Base-by-base conservation (phyloP, 2,329 filamentous ascomycete genomes). In the Cytospora leucostoma region DNA sequence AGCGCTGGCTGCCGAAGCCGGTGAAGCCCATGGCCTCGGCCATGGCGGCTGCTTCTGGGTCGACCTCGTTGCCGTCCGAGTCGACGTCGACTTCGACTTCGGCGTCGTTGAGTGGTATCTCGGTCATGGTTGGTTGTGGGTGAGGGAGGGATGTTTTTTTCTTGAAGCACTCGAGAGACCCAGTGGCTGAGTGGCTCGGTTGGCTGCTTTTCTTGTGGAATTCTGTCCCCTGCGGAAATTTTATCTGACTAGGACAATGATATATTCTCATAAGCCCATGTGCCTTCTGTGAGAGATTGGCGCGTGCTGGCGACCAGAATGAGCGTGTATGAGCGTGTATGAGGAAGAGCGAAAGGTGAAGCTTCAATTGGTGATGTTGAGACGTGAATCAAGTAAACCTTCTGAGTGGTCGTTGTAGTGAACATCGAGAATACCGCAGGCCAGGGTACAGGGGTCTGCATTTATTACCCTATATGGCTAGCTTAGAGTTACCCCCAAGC, bases 11-110 rank as follows among this genome's bases (percentile, higher is more conserved):
- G 68, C 89, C 89, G 71, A 93, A 93, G 63, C 84, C 82, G 10
- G 87, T 83, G 75, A 93, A 93, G 67, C 90, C 90, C 87, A 93
- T 89, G 54, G 84, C 82, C 50, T 84, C 83, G 27, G 87, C 87
- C 73, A 91, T 86, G 59, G 84, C 83, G 50, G 78, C 76, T 56
- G 83, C 79, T 66, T 65, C 54, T 72, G 72, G 71, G 55, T 69
- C 64, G 17, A 47, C 8, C 5, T 47, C 44, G 6, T 27, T 27
- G 27, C 61, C 53, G 65, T 65, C 64, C 12, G 54, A 58, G 49
- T 17, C 58, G 56, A 17, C 27, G 27, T 27, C 27, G 27, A 27
- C 4, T 2, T 27, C 27, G 27, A 27, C 4, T 2, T 27, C 27
- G 27, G 4, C 27, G 27, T 47, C 44, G 2, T 47, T 19, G 44